Base-by-base conservation (phyloP, 2,329 filamentous ascomycete genomes). In the Chaetomiaceae sp. region DNA sequence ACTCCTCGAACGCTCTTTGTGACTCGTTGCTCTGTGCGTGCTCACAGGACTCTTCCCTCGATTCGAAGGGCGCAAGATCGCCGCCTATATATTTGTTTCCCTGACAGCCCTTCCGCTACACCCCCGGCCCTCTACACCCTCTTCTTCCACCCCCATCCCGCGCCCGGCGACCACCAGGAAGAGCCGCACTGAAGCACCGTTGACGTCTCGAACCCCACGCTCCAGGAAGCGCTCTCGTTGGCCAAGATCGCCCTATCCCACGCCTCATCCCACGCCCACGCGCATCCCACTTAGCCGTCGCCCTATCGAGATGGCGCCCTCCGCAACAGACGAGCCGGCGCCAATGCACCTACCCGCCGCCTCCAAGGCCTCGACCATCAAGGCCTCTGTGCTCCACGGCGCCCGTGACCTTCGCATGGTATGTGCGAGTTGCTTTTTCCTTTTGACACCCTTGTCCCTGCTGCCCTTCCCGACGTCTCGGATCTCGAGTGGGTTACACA, bases 381-480 rank as follows among this genome's bases (percentile, higher is more conserved):
- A 65, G 63, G 77, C 77, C 43, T 79, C 76, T 48, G 77, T 81
- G 52, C 67, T 82, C 62, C 75, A 82, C 72, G 78, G 78, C 5
- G 74, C 77, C 48, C 69, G 71, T 48, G 78, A 82, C 65, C 65
- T 82, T 53, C 74, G 77, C 70, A 69, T 81, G 71, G 78, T 82
- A 68, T 71, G 7, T 33, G 25, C 6, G 73, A 66, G 45, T 37
- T n/a, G 9, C 14, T 23, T 14, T 41, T 47, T 39, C 23, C 20
- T 30, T 49, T 25, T 47, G n/a, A n/a, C 20, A 34, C 37, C 39
- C 39, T 34, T 46, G 20, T 31, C 47, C 55, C 19, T 46, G 38
- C 48, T 21, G 20, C 40, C 43, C 40, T 10, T 25, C n/a, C n/a
- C 25, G 35, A 61, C 48, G 62, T 63, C 55, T 40, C 3, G 34